Percentiles rank a stretch among this genome's conserved stretches.
These are phyloP conservation scores for Castanea mollissima DNA, from an alignment of 306 rosid genomes.

Conservation along the genomic window DNA sequence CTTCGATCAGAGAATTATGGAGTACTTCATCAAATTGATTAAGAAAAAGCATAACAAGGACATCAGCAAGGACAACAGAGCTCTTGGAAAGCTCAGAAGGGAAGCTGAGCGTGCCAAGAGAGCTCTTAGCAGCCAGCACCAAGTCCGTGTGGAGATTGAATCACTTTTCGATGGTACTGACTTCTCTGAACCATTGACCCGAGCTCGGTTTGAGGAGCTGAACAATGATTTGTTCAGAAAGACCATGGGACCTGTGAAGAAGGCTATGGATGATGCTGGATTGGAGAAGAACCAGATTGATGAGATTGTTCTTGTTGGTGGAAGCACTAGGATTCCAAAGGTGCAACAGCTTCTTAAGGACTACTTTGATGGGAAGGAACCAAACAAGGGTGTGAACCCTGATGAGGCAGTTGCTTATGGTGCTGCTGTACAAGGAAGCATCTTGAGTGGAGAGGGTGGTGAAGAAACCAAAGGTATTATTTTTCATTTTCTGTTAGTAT, in stretches of 20 bases:
- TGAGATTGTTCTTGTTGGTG: slow-evolving; percentile 95
- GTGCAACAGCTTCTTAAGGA: slow-evolving; percentile 93
- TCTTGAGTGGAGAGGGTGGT: slow-evolving; percentile 99
- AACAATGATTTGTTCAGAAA: slow-evolving; percentile 95
- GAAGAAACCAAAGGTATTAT: slow-evolving; percentile 89
- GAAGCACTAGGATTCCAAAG: slow-evolving; percentile 97
- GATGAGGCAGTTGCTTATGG: slow-evolving; percentile 98
- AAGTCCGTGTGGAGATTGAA: slow-evolving; percentile 95
- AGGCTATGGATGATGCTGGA: slow-evolving; percentile 99
- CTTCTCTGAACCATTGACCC: slow-evolving; percentile 86
- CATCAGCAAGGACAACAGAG: slow-evolving; percentile 97
- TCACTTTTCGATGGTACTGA: slow-evolving; percentile 90
- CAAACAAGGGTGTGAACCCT: slow-evolving; percentile 99
- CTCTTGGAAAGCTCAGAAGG: slow-evolving; percentile 93
- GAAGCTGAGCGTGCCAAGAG: slow-evolving; percentile 97
- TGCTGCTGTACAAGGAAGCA: slow-evolving; percentile 98
- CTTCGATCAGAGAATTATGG: slow-evolving; percentile 90
- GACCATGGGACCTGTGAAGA: slow-evolving; percentile 99
- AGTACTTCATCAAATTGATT: slow-evolving; percentile 94
- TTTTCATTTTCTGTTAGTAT: not conserved
- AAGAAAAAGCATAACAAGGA: slow-evolving; percentile 96
- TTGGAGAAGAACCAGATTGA: slow-evolving; percentile 81
- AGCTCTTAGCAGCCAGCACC: slow-evolving; percentile 99
- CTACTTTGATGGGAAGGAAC: slow-evolving; percentile 94
- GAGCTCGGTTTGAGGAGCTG: slow-evolving; percentile 95